These are phyloP conservation scores for Tephrocybe sp. DNA, from an alignment of 768 basidiomycete genomes.

Conservation along the genomic window DNA sequence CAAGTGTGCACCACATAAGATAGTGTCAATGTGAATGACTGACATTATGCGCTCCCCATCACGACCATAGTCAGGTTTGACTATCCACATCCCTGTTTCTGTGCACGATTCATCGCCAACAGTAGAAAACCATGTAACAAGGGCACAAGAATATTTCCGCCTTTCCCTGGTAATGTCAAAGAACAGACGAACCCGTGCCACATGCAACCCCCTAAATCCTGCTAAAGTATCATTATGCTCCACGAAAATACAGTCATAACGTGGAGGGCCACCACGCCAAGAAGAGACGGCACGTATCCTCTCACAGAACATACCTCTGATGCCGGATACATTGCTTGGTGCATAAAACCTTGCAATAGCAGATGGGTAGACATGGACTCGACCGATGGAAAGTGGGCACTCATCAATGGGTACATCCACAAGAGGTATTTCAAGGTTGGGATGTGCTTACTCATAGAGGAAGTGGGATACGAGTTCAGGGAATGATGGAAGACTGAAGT, in stretches of 20 bases:
- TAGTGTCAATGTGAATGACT: conserved; percentile 17
- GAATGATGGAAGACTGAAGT: conserved; percentile 9
- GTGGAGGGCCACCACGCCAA: not conserved
- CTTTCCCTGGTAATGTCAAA: conserved; percentile 18
- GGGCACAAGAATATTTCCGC: conserved; percentile 19
- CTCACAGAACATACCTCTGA: conserved; percentile 2
- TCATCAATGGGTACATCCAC: not conserved
- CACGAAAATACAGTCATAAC: not conserved
- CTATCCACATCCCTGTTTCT: conserved; percentile 23
- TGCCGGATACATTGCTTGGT: conserved; percentile 3
- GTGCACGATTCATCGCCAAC: conserved; percentile 13
- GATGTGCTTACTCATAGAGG: conserved; percentile 17
- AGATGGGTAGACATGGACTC: conserved; percentile 4
- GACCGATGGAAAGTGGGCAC: conserved; percentile 1
- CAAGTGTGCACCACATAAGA: conserved; percentile 17
- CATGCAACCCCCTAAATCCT: conserved; percentile 17
- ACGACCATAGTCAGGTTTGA: conserved; percentile 16
- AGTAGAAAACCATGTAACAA: conserved; percentile 22
- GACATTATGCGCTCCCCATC: conserved; percentile 4
- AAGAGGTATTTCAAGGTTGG: not conserved
- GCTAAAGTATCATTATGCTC: not conserved
- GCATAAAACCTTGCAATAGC: conserved; percentile 3
- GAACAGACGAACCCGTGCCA: conserved; percentile 20
- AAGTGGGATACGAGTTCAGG: conserved; percentile 14
- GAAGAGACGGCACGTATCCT: not conserved